Evolutionary conservation across 2,329 filamentous ascomycete species (phyloP).

Genomic region (Trichoderma sp.): DNA sequence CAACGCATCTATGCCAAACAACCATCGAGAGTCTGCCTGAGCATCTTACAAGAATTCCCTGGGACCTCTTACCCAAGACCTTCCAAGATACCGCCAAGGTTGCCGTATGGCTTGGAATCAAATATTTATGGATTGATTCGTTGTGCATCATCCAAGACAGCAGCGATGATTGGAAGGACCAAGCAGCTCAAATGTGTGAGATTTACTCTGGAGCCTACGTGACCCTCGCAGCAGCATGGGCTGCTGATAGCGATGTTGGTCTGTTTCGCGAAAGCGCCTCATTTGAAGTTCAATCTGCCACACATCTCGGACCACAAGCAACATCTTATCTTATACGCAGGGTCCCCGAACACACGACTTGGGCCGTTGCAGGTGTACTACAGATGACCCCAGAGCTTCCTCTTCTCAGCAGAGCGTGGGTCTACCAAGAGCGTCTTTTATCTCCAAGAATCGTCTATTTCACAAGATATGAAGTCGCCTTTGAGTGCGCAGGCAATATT

Average conservation of each 20-base stretch:
- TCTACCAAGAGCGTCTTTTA: slow-evolving; percentile 18
- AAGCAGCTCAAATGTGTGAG: slow-evolving; percentile 21
- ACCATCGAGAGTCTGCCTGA: background rate
- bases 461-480: slow-evolving; percentile 7
- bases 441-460: slow-evolving; percentile 17
- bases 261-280: background rate
- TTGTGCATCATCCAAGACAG: slow-evolving; percentile 29
- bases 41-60: slow-evolving; percentile 6
- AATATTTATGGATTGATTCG: slow-evolving; percentile 30
- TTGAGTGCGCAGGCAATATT: slow-evolving; percentile 4
- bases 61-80: slow-evolving; percentile 4
- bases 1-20: slow-evolving; percentile 12
- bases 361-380: background rate
- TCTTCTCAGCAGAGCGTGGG: slow-evolving; percentile 17
- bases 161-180: slow-evolving; percentile 22
- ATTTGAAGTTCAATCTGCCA: background rate
- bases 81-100: slow-evolving; percentile 6
- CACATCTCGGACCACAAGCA: background rate
- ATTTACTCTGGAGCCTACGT: slow-evolving; percentile 22
- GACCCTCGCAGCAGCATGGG: slow-evolving; percentile 9
- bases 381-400: slow-evolving; percentile 14
- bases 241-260: slow-evolving; percentile 4
- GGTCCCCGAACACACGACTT: slow-evolving; percentile 13
- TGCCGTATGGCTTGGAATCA: slow-evolving; percentile 1
- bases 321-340: background rate